Conservation (phyloP, 2,329 filamentous ascomycete genomes). For the Calcarisporium arbuscula region DNA sequence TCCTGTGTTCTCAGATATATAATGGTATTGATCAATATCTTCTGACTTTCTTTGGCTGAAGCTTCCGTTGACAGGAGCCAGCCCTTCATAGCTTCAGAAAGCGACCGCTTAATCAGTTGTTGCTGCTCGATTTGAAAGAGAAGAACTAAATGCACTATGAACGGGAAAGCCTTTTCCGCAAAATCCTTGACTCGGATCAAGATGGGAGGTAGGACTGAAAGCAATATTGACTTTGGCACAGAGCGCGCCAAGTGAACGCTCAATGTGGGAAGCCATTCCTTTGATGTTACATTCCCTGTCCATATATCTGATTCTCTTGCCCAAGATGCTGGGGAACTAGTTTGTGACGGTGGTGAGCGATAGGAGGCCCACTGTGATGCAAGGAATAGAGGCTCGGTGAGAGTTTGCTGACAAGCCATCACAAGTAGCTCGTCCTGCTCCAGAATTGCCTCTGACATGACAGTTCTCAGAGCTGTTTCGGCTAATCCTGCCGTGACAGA, state of each 20-base stretch:
- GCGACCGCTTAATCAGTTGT: constrained; percentile 47
- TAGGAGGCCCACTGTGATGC: constrained; percentile 54
- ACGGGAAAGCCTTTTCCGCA: constrained; percentile 71
- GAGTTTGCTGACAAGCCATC: constrained; percentile 42
- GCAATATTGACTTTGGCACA: constrained; percentile 56
- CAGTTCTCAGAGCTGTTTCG: constrained; percentile 51
- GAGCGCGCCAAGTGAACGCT: constrained; percentile 54
- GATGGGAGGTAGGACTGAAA: constrained; percentile 62
- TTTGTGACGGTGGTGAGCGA: constrained; percentile 47
- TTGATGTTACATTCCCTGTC: constrained; percentile 33
- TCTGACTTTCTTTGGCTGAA: constrained; percentile 54
- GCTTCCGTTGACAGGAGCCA: constrained; percentile 48
- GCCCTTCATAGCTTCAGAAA: constrained; percentile 60
- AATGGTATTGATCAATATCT: constrained; percentile 69
- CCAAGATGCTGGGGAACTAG: too few species aligned
- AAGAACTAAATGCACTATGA: constrained; percentile 77
- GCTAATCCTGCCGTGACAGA: constrained; percentile 51
- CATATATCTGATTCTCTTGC: constrained; percentile 36
- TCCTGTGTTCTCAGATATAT: constrained; percentile 83
- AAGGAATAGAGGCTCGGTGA: constrained; percentile 44
- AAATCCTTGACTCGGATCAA: constrained; percentile 61
- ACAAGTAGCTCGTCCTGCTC: constrained; percentile 41
- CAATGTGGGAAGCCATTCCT: constrained; percentile 57
- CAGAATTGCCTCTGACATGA: constrained; percentile 47
- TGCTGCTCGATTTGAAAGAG: constrained; percentile 59